Evolutionary conservation across 2,329 filamentous ascomycete genomes (phyloP).

Genomic region (Pyricularia pennisetigena): DNA sequence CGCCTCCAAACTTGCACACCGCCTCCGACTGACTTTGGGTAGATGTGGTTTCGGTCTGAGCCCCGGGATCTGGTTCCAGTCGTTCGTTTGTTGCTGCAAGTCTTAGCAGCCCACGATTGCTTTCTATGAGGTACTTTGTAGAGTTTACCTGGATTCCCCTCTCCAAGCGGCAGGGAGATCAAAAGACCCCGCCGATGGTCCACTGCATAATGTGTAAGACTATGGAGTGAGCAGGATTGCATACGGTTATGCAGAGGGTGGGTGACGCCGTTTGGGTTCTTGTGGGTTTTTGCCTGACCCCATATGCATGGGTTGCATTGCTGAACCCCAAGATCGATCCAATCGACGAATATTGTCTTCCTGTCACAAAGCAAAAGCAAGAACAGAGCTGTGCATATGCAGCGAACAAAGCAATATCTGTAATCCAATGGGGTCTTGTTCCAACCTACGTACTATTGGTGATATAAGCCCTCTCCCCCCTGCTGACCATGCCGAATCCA

Average conservation of each 20-base stretch:
- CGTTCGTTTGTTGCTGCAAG: background rate
- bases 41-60: background rate
- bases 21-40: background rate
- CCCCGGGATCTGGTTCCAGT: background rate
- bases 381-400: background rate
- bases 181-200: no score
- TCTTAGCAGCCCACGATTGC: background rate
- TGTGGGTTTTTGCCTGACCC: background rate
- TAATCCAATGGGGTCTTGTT: background rate
- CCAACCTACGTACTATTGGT: background rate
- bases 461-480: background rate
- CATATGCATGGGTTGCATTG: background rate
- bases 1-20: background rate
- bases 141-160: background rate
- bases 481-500: background rate
- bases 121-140: background rate
- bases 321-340: background rate
- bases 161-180: no score
- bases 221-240: background rate
- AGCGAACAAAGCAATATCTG: background rate
- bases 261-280: no score
- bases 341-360: background rate
- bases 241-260: background rate
- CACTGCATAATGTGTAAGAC: no score
- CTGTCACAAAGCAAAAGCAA: background rate